A percentile compares a stretch with the other conserved stretches of the same genome.
Conservation (phyloP, 139 green algal genomes). For the Micractinium sp. region DNA sequence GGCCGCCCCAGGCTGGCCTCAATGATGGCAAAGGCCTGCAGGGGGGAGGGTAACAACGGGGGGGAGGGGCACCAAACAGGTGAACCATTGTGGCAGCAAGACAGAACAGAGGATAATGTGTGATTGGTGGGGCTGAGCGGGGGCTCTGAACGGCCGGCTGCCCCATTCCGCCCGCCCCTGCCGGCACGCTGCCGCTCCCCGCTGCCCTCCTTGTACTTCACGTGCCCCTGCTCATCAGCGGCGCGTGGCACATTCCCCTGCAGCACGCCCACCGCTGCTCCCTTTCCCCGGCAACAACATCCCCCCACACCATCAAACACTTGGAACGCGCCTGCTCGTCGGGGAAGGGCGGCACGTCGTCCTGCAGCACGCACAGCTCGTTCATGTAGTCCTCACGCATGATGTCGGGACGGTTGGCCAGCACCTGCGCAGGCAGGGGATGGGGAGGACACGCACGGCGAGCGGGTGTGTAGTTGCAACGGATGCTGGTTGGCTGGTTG, state of each 20-base stretch:
- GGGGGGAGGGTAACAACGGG: not conserved
- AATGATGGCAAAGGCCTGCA: slow-evolving; percentile 81
- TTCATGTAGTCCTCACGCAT: slow-evolving; percentile 99
- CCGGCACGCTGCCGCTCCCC: no score
- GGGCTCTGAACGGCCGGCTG: no score
- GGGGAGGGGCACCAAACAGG: not conserved
- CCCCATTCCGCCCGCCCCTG: no score
- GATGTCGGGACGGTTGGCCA: slow-evolving; percentile 98
- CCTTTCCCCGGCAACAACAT: not conserved
- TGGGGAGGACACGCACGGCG: not conserved
- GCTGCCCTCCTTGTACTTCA: no score
- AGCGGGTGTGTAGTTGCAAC: not conserved
- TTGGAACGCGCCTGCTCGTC: slow-evolving; percentile 60
- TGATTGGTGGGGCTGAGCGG: no score
- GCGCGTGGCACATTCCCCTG: slow-evolving; percentile 92
- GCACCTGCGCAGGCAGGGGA: slow-evolving; percentile 65
- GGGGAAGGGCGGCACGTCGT: slow-evolving; percentile 89
- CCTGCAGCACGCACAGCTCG: slow-evolving; percentile 95
- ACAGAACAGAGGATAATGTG: not conserved
- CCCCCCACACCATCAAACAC: not conserved
- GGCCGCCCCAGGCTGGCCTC: slow-evolving; percentile 86
- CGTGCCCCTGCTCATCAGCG: slow-evolving; percentile 54
- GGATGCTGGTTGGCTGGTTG: not conserved
- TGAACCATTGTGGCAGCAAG: not conserved
- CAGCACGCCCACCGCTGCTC: slow-evolving; percentile 98